Evolutionary conservation across 345 rosid genomes (phyloP).

Genomic region (Pistacia integerrima): DNA sequence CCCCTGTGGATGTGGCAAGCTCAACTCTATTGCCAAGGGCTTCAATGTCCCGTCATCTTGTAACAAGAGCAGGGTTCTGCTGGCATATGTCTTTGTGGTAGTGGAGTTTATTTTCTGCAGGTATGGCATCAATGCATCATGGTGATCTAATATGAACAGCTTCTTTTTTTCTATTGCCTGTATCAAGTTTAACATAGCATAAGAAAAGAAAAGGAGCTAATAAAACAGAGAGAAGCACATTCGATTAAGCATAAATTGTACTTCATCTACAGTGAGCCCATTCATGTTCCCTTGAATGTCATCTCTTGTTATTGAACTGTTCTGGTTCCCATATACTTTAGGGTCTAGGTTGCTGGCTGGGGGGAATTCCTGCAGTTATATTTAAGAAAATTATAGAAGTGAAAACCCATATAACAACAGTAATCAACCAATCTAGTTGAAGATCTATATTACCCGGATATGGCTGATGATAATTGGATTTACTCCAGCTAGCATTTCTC

Average conservation of each 20-base stretch:
- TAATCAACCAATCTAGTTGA: neutral
- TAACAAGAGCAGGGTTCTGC: constrained; percentile 70
- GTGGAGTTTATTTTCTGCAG: constrained; percentile 69
- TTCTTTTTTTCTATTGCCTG: constrained; percentile 63
- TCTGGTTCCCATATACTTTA: constrained; percentile 60
- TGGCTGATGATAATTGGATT: constrained; percentile 62
- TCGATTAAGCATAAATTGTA: constrained; percentile 18
- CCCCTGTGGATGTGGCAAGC: constrained; percentile 87
- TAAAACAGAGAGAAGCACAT: neutral
- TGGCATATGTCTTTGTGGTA: constrained; percentile 74
- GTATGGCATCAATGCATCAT: constrained; percentile 82
- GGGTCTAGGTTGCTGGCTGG: constrained; percentile 70
- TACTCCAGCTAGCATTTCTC: constrained; percentile 76
- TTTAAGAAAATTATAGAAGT: constrained; percentile 6
- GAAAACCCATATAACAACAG: neutral
- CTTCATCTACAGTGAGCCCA: constrained; percentile 59
- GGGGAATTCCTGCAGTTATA: constrained; percentile 63
- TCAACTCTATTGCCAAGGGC: constrained; percentile 84
- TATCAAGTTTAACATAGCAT: constrained; percentile 9
- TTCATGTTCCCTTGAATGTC: constrained; percentile 63
- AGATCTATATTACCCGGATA: constrained; percentile 36
- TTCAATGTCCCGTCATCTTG: constrained; percentile 70
- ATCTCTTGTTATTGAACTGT: constrained; percentile 54
- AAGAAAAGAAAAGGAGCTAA: constrained; percentile 10
- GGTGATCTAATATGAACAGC: constrained; percentile 77